These are phyloP conservation scores for Jatropha multifida DNA, from an alignment of 441 rosid species.

Conservation along the genomic window DNA sequence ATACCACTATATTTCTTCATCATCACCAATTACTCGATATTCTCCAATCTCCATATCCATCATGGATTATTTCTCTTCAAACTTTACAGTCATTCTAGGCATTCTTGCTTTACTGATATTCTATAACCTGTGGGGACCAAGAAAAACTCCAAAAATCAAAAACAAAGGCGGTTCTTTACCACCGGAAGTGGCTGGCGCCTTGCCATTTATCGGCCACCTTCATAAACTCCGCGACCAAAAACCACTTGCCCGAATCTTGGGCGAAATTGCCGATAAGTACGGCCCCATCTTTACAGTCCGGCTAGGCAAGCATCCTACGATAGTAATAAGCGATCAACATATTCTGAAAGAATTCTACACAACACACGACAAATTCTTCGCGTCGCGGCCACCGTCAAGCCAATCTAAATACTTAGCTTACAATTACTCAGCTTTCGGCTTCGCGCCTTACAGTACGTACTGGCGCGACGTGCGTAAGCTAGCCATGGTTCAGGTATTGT, in stretches of 20 bases:
- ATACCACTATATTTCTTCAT: too few species aligned
- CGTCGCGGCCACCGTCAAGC: conserved; percentile 16
- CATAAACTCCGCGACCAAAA: conserved; percentile 38
- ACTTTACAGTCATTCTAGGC: not conserved
- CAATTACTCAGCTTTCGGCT: conserved; percentile 16
- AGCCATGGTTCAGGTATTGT: not conserved
- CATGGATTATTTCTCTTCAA: not conserved
- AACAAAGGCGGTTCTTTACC: not conserved
- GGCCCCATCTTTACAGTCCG: conserved; percentile 22
- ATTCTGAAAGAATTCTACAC: conserved; percentile 24
- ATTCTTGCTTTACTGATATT: conserved; percentile 8
- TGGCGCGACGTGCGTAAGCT: conserved; percentile 16
- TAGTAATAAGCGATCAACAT: conserved; percentile 14
- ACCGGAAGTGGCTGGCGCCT: conserved; percentile 47
- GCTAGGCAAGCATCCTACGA: not conserved
- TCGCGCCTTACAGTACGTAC: not conserved
- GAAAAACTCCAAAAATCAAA: not conserved
- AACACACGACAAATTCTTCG: conserved; percentile 14
- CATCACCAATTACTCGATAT: too few species aligned
- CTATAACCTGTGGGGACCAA: not conserved
- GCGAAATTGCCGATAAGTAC: conserved; percentile 7
- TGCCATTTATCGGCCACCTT: conserved; percentile 61
- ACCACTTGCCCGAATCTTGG: conserved; percentile 9
- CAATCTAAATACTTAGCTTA: conserved; percentile 1
- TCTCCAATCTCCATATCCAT: too few species aligned